Evolutionary conservation across 163 green algal genomes (phyloP), one percentile per base, ranked within the genome.

Genomic region (Scenedesmus sp.): DNA sequence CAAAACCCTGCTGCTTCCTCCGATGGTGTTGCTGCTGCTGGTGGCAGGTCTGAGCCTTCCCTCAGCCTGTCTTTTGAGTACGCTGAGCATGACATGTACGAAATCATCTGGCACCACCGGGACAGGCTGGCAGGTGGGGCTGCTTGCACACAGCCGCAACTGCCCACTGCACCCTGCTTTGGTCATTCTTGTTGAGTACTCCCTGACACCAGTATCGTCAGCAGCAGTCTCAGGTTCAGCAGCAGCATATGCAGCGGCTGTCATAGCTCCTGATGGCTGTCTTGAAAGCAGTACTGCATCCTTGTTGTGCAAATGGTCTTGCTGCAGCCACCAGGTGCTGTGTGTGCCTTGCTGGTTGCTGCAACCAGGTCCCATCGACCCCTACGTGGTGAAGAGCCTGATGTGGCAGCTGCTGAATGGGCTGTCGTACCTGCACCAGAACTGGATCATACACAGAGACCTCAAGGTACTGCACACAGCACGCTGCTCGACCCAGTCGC

Each of bases 11-110:
- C 56, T 70, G 56, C 56, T 70, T n/a, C n/a, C n/a, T n/a, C n/a
- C n/a, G 56, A 1, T 33, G 56, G 20, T 70, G 56, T 22, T 72
- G 59, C 59, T 72, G 59, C 22, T 72, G 59, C 22, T 35, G 40
- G 16, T 87, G 90, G n/a, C 80, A 86, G 83, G 59, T 30, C 85
- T 22, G 96, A 98, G 83, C 92, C 95, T 6, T 94, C 91, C 46
- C 92, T 98, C 53, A 97, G 93, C 83, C 94, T 99, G 51, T 95
- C 95, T 0, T 98, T 99, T 92, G 96, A 98, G 42, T 98, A 98
- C 49, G 97, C 97, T 4, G 97, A 99, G 53, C 95, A 97, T 87
- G 97, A 99, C 93, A 85, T 99, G 90, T 98, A 98, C 91, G 96
- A 98, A 76, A 97, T 99, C 91, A 97, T 99, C 82, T 91, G 93